Percentiles rank a stretch among this genome's conserved stretches.
phyloP scores from a whole-genome alignment of 164 flowering plant genomes.

The Piper betle region DNA sequence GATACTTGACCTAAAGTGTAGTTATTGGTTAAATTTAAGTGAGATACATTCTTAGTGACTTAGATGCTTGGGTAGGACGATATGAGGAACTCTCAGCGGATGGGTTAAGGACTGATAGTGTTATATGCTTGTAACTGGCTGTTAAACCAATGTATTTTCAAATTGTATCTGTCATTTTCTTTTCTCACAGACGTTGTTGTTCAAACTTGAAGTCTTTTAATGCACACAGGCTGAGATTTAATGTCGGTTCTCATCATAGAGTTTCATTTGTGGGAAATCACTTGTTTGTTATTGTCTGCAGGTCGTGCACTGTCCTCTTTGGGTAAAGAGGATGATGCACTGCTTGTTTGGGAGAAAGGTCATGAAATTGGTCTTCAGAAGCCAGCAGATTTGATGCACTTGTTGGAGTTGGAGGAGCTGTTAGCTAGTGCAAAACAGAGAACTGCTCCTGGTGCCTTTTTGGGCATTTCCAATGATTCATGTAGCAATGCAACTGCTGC shows the following conservation, averaged over 20 bases:
- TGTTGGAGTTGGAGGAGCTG: conserved; percentile 85
- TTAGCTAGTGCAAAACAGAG: conserved; percentile 34
- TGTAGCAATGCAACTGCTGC: conserved; percentile 12
- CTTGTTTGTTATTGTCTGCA: conserved; percentile 4
- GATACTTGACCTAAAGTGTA: not conserved
- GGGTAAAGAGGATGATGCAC: conserved; percentile 75
- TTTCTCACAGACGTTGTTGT: no score
- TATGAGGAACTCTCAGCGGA: no score
- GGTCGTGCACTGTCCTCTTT: conserved; percentile 72
- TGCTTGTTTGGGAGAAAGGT: conserved; percentile 73
- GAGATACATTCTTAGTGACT: no score
- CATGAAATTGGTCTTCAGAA: conserved; percentile 51
- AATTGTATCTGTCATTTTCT: no score
- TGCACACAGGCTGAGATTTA: no score
- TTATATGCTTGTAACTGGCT: no score
- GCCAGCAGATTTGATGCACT: conserved; percentile 68
- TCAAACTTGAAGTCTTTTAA: no score
- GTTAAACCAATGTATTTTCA: no score
- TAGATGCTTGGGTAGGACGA: no score
- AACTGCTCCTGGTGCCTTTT: conserved; percentile 6
- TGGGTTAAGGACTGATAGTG: no score
- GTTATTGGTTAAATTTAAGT: no score
- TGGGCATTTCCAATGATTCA: conserved; percentile 19
- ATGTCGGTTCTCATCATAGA: no score
- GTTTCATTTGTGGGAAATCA: not conserved